Base-by-base conservation (phyloP, 306 rosid species). In the Cercis canadensis region DNA sequence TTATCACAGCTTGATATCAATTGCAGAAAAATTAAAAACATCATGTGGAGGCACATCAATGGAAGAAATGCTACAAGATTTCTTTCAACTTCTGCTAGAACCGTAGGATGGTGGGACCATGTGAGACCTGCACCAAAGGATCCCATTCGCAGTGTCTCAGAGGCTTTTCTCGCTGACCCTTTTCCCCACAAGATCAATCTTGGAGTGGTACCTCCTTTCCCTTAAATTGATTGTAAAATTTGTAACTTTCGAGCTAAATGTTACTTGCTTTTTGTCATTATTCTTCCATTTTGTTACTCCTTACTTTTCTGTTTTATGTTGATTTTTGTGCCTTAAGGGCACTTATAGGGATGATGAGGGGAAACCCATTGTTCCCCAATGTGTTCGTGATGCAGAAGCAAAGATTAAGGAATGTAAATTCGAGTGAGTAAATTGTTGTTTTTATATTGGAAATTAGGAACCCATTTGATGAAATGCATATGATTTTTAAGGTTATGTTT, bases 311-410 rank as follows among this genome's bases (percentile, higher is more conserved):
- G 39, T 24, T 12, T 57, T 8, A 36, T n/a, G 66, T 54, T 4
- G 31, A 0, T 58, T 12, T 60, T 6, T 73, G 21, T 67, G 5
- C 18, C 11, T 56, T 77, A 61, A 92, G 97, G 97, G 97, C 11
- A 90, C 96, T 13, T 91, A 88, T 70, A 89, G 92, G 24, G 87
- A 87, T 55, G 91, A 91, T 58, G 86, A 85, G 11, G 97, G 97
- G 21, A 85, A 88, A 73, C 97, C 91, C 1, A 89, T 88, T 61
- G 88, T 85, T 65, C 91, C 87, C n/a, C 83, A 87, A 41, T 87
- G 87, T 63, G 91, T 91, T 65, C 79, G 87, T 55, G 92, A 87
- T 50, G 91, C 91, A 6, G 97, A 91, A 82, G 77, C 76, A 16
- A 85, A 80, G 79, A 72, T 91, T 62, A 75, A 82, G 3, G 88